Evolutionary conservation across 2,329 filamentous ascomycete genomes (phyloP).

Genomic region (Aspergillus tubingensis): DNA sequence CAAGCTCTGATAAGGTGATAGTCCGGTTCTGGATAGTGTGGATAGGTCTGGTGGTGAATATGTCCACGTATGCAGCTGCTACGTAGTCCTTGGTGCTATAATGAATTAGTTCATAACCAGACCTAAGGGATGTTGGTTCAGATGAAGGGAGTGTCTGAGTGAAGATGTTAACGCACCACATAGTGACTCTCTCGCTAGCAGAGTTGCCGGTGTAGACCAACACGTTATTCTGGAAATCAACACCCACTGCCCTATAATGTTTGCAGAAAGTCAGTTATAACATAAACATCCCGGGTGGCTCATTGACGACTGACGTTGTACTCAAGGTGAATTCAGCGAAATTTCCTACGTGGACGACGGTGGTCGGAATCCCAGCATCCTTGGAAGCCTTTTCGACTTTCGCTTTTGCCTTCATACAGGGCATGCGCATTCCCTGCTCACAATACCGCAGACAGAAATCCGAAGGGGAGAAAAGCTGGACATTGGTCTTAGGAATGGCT

Average conservation of each 20-base stretch:
- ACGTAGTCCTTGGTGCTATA: conserved; percentile 20
- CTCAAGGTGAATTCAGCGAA: conserved; percentile 22
- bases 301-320: conserved; percentile 11
- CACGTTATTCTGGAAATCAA: conserved; percentile 17
- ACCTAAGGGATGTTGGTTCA: not conserved
- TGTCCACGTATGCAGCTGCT: conserved; percentile 18
- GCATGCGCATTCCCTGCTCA: conserved; percentile 16
- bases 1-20: conserved; percentile 16
- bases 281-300: not conserved
- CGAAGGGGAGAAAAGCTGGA: conserved; percentile 22
- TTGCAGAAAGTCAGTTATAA: not conserved
- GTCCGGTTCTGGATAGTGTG: conserved; percentile 6
- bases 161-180: conserved; percentile 18
- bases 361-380: conserved; percentile 19
- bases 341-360: conserved; percentile 15
- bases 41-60: conserved; percentile 21
- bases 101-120: too few relatives aligned
- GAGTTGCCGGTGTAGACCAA: conserved; percentile 17
- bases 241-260: conserved; percentile 12
- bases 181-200: conserved; percentile 9
- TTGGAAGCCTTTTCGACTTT: conserved; percentile 17
- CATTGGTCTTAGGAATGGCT: conserved; percentile 21
- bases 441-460: conserved; percentile 16
- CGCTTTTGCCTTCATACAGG: conserved; percentile 12
- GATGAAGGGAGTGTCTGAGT: not conserved